phyloP scores from a whole-genome alignment of 257 asterid genomes.

The Striga asiatica region DNA sequence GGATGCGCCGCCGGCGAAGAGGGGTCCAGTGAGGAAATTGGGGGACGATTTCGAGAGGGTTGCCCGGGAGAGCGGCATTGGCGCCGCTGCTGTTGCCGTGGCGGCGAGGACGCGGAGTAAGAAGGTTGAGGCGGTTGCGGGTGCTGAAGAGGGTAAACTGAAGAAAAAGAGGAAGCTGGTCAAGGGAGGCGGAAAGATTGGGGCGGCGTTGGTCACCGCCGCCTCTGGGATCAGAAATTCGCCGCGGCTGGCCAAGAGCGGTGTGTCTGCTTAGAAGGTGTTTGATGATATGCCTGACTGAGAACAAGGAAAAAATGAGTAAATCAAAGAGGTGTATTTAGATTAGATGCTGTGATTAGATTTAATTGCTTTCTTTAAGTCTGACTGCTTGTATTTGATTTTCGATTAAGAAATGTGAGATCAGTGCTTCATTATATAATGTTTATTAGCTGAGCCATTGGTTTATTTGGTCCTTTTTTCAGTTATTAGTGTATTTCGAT shows the following conservation, averaged over 20 bases:
- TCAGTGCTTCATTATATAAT: neutral
- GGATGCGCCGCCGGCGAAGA: conserved; percentile 21
- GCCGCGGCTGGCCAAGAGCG: conserved; percentile 36
- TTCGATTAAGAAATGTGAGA: neutral
- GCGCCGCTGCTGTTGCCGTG: neutral
- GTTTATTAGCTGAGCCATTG: neutral
- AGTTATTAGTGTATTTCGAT: no score
- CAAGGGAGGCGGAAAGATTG: conserved; percentile 20
- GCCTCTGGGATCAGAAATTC: conserved; percentile 36
- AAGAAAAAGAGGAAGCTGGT: conserved; percentile 21
- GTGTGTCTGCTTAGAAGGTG: conserved; percentile 14
- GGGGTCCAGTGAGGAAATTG: conserved; percentile 50
- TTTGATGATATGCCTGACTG: conserved; percentile 19
- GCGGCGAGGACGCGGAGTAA: conserved; percentile 27
- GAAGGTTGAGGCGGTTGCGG: neutral
- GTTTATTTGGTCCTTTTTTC: neutral
- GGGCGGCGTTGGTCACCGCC: conserved; percentile 16
- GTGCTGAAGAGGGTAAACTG: neutral
- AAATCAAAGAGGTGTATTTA: neutral
- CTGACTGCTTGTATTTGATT: neutral
- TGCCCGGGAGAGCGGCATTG: conserved; percentile 37
- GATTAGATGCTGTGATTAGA: neutral
- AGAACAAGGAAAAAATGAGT: neutral
- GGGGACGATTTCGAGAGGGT: conserved; percentile 69
- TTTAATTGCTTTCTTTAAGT: no score